Evolutionary conservation across 495 filamentous ascomycete genomes (phyloP).

Genomic region (Penicillium lividum): DNA sequence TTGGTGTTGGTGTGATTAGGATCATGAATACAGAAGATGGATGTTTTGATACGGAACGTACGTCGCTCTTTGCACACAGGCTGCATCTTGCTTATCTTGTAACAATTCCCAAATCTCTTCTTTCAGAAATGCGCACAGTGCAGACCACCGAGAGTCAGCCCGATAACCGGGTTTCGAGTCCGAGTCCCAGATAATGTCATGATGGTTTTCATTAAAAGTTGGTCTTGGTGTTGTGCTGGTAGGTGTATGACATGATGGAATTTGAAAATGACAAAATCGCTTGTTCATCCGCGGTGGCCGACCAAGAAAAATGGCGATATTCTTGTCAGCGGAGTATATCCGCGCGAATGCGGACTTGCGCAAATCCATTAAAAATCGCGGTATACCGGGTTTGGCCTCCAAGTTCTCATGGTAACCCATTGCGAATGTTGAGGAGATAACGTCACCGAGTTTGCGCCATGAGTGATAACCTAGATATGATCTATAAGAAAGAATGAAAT

Average conservation of each 20-base stretch:
- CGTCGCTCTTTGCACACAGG: constrained; percentile 24
- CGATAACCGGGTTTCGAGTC: constrained; percentile 30
- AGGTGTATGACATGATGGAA: constrained; percentile 23
- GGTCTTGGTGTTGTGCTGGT: neutral
- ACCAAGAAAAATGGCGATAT: constrained; percentile 46
- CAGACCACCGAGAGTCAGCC: constrained; percentile 44
- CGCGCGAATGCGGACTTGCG: constrained; percentile 42
- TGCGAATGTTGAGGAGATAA: constrained; percentile 44
- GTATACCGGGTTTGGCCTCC: constrained; percentile 28
- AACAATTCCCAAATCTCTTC: constrained; percentile 42
- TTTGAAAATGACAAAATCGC: constrained; percentile 43
- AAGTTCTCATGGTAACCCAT: constrained; percentile 46
- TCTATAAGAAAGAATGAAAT: neutral
- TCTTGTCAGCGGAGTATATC: constrained; percentile 49
- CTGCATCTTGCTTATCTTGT: constrained; percentile 32
- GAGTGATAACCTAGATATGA: constrained; percentile 39
- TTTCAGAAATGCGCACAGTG: constrained; percentile 40
- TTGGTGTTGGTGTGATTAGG: neutral
- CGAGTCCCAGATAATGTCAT: constrained; percentile 17
- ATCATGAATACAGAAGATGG: neutral
- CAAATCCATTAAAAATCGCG: constrained; percentile 38
- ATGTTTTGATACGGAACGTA: constrained; percentile 1
- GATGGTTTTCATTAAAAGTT: neutral
- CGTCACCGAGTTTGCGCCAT: constrained; percentile 46
- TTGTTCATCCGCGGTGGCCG: constrained; percentile 44